A percentile compares a stretch with the other conserved stretches of the same genome.
phyloP scores from a whole-genome alignment of 1,284 basidiomycete genomes.

The Cryptococcus sp. region DNA sequence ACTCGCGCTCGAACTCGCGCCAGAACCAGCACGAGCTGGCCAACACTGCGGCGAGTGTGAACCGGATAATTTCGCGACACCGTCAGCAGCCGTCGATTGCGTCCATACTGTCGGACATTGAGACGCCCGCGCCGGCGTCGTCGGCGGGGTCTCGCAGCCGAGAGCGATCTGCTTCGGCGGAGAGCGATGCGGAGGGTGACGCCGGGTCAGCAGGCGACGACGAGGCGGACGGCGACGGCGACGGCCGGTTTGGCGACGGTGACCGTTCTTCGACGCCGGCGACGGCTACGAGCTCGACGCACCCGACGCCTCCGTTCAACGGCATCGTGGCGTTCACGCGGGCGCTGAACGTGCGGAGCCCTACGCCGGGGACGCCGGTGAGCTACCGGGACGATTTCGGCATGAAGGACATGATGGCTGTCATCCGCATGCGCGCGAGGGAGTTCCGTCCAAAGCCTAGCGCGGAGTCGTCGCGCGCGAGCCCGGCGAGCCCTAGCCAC shows the following conservation, averaged over 20 bases:
- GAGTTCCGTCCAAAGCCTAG: conserved; percentile 29
- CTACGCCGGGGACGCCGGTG: conserved; percentile 46
- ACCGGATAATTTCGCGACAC: conserved; percentile 38
- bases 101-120: conserved; percentile 41
- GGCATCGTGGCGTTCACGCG: conserved; percentile 25
- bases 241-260: conserved; percentile 10
- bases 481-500: background rate
- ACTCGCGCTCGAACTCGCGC: conserved; percentile 8
- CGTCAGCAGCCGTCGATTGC: conserved; percentile 49
- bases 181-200: background rate
- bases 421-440: conserved; percentile 67
- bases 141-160: conserved; percentile 12
- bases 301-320: conserved; percentile 34
- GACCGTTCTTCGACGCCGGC: conserved; percentile 39
- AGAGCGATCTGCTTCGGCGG: background rate
- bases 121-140: conserved; percentile 5
- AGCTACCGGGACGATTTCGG: conserved; percentile 79
- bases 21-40: conserved; percentile 12
- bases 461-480: background rate
- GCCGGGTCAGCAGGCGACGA: background rate
- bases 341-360: conserved; percentile 27
- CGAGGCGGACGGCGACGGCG: conserved; percentile 5
- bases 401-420: conserved; percentile 71
- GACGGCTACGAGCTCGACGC: conserved; percentile 37
- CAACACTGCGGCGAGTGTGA: conserved; percentile 30